phyloP scores from a whole-genome alignment of 768 basidiomycete species.

The Hericium rajendrae region DNA sequence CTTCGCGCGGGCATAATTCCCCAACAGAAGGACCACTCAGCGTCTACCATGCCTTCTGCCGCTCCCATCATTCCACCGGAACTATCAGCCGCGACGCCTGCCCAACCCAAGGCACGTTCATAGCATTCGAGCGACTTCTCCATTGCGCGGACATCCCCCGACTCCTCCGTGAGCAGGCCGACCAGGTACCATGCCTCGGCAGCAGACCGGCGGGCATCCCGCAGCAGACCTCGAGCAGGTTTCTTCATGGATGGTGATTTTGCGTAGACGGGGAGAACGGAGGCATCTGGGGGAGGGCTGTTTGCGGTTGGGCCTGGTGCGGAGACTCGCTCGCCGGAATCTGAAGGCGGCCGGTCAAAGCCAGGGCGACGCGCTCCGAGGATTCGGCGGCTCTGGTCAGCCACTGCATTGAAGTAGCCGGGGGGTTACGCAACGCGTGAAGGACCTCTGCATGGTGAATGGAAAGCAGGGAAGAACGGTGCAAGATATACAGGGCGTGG shows the following conservation, averaged over 20 bases:
- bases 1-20: conserved; percentile 44
- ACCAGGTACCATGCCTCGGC: conserved; percentile 70
- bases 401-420: conserved; percentile 41
- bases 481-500: conserved; percentile 57
- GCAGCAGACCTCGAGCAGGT: conserved; percentile 48
- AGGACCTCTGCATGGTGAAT: conserved; percentile 68
- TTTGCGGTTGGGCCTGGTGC: conserved; percentile 1
- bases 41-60: conserved; percentile 43
- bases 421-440: conserved; percentile 36
- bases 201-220: conserved; percentile 61
- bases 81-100: conserved; percentile 33
- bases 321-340: conserved; percentile 29
- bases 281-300: neutral
- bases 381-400: conserved; percentile 54
- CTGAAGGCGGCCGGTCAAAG: conserved; percentile 38
- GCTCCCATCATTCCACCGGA: conserved; percentile 30
- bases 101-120: conserved; percentile 62
- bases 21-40: conserved; percentile 54
- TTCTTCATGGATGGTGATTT: conserved; percentile 41
- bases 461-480: conserved; percentile 64
- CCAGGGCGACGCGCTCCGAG: conserved; percentile 53
- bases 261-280: conserved; percentile 32
- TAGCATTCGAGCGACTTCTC: conserved; percentile 52
- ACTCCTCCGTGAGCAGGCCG: conserved; percentile 51
- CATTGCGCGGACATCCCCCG: conserved; percentile 18